Base-by-base conservation (phyloP, 495 filamentous ascomycete genomes). In the Mytilinidion resinicola region DNA sequence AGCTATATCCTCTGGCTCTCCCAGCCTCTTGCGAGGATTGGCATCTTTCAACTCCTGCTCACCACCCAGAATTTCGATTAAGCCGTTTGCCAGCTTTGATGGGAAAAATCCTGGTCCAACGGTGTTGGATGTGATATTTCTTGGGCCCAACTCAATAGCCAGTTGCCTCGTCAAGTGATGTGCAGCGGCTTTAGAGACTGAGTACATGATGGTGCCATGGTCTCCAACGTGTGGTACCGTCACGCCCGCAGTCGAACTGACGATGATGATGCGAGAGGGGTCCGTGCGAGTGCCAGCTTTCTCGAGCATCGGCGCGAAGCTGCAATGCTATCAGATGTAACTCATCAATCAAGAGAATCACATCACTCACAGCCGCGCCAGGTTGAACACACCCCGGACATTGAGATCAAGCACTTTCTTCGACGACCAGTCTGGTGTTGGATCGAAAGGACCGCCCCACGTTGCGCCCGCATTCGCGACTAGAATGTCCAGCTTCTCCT, bases 131-230 rank as follows among this genome's bases (percentile, higher is more conserved):
- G 73, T 75, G 61, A 76, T 73, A 49, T 75, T 70, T 19, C 69
- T 50, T 9, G 71, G 72, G 6, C 73, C 74, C 9, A 76, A 60
- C 63, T 75, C 71, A n/a, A 73, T 63, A 1, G 73, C 73, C 1
- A 76, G 61, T 53, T 75, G 73, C 35, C 68, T 51, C 2, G 62
- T 67, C 35, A 76, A 57, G 60, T 76, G 74, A 56, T 67, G 72
- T 48, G 73, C 73, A 8, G 73, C 74, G n/a, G 73, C 73, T 60
- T 76, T 75, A 0, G 74, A 76, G 9, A 70, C 67, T 33, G 68
- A 66, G 61, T 73, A 75, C 73, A 76, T 74, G 55, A 76, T 74
- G 17, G 73, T 74, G 38, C 73, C 73, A 58, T 76, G 69, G 4
- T 73, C 70, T 30, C 71, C 73, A 10, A 71, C 66, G 53, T 72